phyloP scores from a whole-genome alignment of 805 yeast genomes.

The Teunomyces pallodes region DNA sequence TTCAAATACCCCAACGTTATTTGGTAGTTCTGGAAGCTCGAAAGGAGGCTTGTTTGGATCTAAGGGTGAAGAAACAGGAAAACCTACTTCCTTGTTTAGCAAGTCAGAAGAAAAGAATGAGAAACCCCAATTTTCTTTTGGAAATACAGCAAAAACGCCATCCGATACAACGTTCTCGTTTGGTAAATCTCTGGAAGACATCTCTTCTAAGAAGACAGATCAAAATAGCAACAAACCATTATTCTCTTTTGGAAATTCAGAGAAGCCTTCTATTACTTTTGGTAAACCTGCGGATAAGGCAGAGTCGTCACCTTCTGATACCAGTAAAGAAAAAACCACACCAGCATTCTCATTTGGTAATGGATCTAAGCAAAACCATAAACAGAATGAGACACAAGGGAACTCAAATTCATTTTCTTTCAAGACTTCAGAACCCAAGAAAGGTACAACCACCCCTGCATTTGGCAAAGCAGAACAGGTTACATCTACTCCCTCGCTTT shows the following conservation, averaged over 20 bases:
- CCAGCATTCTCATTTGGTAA: slow-evolving; percentile 16
- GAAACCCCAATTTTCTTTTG: slow-evolving; percentile 8
- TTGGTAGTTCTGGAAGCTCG: background rate
- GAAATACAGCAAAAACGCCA: background rate
- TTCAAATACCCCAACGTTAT: background rate
- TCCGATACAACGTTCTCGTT: slow-evolving; percentile 2
- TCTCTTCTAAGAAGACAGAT: background rate
- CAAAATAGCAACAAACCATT: slow-evolving; percentile 6
- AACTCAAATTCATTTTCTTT: background rate
- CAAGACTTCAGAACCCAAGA: background rate
- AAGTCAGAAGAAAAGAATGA: slow-evolving; percentile 9
- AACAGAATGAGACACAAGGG: background rate
- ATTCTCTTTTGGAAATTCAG: slow-evolving; percentile 18
- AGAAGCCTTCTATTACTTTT: slow-evolving; percentile 10
- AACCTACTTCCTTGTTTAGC: background rate
- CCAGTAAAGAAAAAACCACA: background rate
- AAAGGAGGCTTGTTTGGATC: background rate
- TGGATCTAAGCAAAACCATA: background rate
- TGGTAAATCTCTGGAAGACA: background rate
- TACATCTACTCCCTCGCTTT: background rate
- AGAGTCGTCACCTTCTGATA: background rate
- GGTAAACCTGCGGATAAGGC: slow-evolving; percentile 14
- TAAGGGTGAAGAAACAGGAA: background rate
- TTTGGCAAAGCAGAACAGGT: background rate
- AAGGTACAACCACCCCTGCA: background rate